Percentiles rank a stretch among this genome's conserved stretches.
Conservation (phyloP, 768 basidiomycete genomes). For the Rhodotorula sphaerocarpa region DNA sequence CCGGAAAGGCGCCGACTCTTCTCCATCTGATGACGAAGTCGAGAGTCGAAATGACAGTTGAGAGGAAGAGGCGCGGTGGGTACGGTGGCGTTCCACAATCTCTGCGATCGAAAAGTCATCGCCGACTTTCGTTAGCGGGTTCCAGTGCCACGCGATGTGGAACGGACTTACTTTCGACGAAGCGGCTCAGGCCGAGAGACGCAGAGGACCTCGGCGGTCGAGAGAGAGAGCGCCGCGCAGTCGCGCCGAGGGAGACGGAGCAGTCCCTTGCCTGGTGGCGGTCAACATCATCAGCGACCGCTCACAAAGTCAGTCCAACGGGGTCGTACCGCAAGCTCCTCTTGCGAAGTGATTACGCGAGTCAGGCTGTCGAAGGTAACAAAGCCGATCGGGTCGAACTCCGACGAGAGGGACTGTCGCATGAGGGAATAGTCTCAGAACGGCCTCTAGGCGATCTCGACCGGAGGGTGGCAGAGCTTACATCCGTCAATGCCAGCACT, state of each 20-base stretch:
- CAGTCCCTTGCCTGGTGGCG: no score
- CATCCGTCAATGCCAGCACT: background rate
- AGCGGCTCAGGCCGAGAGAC: conserved; percentile 6
- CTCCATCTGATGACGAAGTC: no score
- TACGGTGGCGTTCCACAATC: conserved; percentile 11
- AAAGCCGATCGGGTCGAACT: background rate
- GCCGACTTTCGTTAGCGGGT: no score
- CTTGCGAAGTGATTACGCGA: background rate
- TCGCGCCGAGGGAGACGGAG: background rate
- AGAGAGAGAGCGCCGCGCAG: background rate
- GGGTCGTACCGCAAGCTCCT: rapidly evolving
- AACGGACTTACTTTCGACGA: conserved; percentile 2
- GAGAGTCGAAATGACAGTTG: conserved; percentile 20
- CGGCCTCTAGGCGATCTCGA: background rate
- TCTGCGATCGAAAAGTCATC: background rate
- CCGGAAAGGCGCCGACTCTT: no score
- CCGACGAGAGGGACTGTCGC: background rate
- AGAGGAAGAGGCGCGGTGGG: conserved; percentile 20
- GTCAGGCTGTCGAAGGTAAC: background rate
- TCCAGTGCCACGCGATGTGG: background rate
- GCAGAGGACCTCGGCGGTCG: background rate
- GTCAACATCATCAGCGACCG: background rate
- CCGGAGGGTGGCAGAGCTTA: background rate
- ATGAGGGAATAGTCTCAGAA: background rate
- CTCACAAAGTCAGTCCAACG: background rate